Percentiles rank a stretch among this genome's conserved stretches.
phyloP scores from a whole-genome alignment of 139 green algal genomes.

The Limnomonas spitsbergensis region DNA sequence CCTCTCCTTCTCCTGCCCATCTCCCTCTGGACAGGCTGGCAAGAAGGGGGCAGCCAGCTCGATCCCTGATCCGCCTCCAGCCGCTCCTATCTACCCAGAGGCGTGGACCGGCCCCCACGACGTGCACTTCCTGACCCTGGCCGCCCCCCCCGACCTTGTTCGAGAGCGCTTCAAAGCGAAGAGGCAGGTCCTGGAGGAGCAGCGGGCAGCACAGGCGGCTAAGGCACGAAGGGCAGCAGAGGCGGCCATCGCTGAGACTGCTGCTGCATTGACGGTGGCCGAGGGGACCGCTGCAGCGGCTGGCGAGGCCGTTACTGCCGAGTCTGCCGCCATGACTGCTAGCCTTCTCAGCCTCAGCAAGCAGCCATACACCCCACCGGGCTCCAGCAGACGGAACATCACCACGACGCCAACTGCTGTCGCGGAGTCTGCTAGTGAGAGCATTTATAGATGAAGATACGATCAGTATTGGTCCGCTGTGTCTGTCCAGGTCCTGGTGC shows the following conservation, averaged over 20 bases:
- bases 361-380: too few relatives aligned
- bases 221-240: not conserved
- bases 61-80: not conserved
- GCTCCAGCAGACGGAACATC: too few relatives aligned
- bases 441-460: too few relatives aligned
- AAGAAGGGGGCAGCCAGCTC: not conserved
- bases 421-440: too few relatives aligned
- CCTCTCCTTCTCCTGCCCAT: too few relatives aligned
- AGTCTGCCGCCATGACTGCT: too few relatives aligned
- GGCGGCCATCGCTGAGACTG: conserved; percentile 17
- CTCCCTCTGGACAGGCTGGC: not conserved
- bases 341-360: too few relatives aligned
- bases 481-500: too few relatives aligned
- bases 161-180: not conserved
- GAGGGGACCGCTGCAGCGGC: conserved; percentile 10
- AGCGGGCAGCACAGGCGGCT: conserved; percentile 6
- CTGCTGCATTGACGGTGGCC: not conserved
- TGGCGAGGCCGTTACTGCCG: not conserved
- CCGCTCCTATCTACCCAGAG: not conserved
- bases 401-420: too few relatives aligned
- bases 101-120: conserved; percentile 17
- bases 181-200: not conserved
- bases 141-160: not conserved
- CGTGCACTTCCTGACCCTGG: conserved; percentile 31
- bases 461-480: too few relatives aligned